Conservation (phyloP, 2,329 filamentous ascomycete genomes). For the Gaeumannomyces sp. region DNA sequence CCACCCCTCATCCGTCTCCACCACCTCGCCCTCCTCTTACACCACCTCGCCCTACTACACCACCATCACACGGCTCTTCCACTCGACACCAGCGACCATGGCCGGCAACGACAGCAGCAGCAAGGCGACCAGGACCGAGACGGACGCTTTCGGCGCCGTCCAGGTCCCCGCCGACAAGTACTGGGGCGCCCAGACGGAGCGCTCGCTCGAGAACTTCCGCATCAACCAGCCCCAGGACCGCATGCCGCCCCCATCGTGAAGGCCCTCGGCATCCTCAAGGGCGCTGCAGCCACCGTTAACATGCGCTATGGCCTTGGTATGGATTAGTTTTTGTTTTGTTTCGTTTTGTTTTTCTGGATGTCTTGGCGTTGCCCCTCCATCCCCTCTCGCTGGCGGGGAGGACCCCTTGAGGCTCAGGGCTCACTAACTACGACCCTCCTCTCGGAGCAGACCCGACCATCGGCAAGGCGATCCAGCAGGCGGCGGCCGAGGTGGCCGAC, state of each 20-base stretch:
- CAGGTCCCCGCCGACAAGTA: conserved; percentile 90
- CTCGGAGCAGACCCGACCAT: conserved; percentile 67
- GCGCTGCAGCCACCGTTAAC: conserved; percentile 91
- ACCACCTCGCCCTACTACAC: too few species aligned
- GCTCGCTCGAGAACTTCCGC: conserved; percentile 93
- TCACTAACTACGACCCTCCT: background rate
- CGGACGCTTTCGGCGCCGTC: conserved; percentile 96
- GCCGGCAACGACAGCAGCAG: conserved; percentile 12
- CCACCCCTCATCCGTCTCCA: background rate
- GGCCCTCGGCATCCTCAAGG: conserved; percentile 96
- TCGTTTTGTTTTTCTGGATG: background rate
- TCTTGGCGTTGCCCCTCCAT: background rate
- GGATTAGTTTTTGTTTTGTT: conserved; percentile 15
- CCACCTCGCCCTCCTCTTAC: background rate
- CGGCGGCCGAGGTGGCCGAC: conserved; percentile 85
- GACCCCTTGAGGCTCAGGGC: too few species aligned
- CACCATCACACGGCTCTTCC: conserved; percentile 1
- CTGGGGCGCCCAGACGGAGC: conserved; percentile 97
- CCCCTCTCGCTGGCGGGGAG: background rate
- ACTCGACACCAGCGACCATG: conserved; percentile 8
- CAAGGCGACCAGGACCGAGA: conserved; percentile 67
- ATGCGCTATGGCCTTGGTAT: conserved; percentile 86
- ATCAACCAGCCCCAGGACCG: conserved; percentile 99
- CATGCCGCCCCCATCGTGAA: conserved; percentile 91
- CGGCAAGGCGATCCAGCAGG: conserved; percentile 89